phyloP scores from a whole-genome alignment of 1,284 basidiomycete species.

The Pterula multifida region DNA sequence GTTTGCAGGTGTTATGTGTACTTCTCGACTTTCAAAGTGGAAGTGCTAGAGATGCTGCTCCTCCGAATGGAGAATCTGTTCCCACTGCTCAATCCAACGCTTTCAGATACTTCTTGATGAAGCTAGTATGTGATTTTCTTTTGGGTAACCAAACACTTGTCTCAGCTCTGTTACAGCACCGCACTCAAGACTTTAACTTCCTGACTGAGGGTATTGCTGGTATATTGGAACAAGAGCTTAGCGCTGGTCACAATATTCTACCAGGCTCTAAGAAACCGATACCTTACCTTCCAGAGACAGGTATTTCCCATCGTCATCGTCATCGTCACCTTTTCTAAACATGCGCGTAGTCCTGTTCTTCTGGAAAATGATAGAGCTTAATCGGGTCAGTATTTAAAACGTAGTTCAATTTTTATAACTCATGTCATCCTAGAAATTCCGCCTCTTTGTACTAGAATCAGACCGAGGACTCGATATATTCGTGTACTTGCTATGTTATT shows the following conservation, averaged over 20 bases:
- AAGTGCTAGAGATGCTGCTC: slow-evolving; percentile 50
- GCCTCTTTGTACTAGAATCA: slow-evolving; percentile 67
- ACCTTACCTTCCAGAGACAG: slow-evolving; percentile 71
- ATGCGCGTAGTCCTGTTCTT: slow-evolving; percentile 58
- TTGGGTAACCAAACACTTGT: neutral
- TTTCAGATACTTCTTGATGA: slow-evolving; percentile 83
- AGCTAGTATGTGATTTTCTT: slow-evolving; percentile 44
- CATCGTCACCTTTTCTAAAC: no score
- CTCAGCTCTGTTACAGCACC: slow-evolving; percentile 44
- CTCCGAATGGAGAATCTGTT: slow-evolving; percentile 23
- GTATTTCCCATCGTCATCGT: slow-evolving; percentile 32
- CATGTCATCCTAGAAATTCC: slow-evolving; percentile 59
- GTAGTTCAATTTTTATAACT: slow-evolving; percentile 4
- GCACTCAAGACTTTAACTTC: slow-evolving; percentile 78
- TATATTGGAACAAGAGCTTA: slow-evolving; percentile 66
- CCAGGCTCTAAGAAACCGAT: slow-evolving; percentile 75
- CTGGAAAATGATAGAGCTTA: slow-evolving; percentile 86
- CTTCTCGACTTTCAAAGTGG: slow-evolving; percentile 78
- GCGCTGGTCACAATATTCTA: slow-evolving; percentile 60
- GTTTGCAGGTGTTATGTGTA: slow-evolving; percentile 65
- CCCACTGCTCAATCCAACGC: slow-evolving; percentile 71
- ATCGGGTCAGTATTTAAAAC: slow-evolving; percentile 54
- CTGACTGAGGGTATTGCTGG: slow-evolving; percentile 62
- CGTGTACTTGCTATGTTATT: slow-evolving; percentile 67
- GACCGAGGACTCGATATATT: slow-evolving; percentile 68